Conservation (phyloP, 2,329 filamentous ascomycete genomes). For the Bipolaris bicolor region DNA sequence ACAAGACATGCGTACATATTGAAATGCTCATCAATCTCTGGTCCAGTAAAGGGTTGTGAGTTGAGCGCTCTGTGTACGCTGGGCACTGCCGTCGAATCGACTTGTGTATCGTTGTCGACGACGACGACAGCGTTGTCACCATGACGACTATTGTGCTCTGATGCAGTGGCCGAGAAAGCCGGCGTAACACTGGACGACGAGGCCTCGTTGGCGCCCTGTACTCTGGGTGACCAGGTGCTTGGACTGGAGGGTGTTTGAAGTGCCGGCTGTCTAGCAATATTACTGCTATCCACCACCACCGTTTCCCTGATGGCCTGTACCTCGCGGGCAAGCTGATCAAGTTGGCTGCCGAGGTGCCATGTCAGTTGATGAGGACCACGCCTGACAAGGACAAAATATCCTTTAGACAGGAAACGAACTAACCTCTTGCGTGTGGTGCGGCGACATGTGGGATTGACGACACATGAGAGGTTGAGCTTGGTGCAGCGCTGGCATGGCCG, state of each 20-base stretch:
- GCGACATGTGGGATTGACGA: background rate
- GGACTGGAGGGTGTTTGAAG: background rate
- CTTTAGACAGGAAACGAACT: background rate
- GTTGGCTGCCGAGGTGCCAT: background rate
- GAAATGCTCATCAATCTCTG: background rate
- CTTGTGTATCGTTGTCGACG: background rate
- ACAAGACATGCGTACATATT: background rate
- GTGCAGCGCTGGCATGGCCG: background rate
- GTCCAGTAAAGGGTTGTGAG: background rate
- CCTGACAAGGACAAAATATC: background rate
- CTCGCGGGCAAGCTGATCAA: background rate
- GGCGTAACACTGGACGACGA: background rate
- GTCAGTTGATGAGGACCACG: background rate
- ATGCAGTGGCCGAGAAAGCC: background rate
- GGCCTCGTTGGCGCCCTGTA: background rate
- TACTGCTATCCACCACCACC: background rate
- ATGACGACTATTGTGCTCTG: background rate
- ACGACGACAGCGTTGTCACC: background rate
- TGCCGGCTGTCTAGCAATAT: background rate
- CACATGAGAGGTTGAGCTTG: background rate
- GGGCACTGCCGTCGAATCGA: background rate
- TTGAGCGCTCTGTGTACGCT: background rate
- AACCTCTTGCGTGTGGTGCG: background rate
- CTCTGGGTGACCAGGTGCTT: background rate
- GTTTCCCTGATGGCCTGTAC: background rate